Base-by-base conservation (phyloP, 148 eudicot genomes). In the Vaccinium vitisidaea region DNA sequence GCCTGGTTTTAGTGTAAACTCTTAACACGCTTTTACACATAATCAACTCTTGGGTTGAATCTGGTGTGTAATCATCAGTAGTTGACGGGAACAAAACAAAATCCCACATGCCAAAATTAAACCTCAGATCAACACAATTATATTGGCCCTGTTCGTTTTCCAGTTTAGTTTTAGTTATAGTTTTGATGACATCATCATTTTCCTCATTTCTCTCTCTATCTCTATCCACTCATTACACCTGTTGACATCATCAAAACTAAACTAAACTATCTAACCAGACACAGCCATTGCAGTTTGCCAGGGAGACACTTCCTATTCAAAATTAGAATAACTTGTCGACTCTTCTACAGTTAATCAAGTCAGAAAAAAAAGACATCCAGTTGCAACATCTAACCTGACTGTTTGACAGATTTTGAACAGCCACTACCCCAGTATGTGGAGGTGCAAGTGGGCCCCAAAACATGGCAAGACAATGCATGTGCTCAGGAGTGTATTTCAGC, bases 391-490 rank as follows among this genome's bases (percentile, higher is more conserved):
- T 27, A 65, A 97, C 99, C 98, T 95, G 96, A 82, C 85, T 93
- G 87, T 89, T 95, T 50, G 96, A 87, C 71, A 95, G 89, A 82
- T 86, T 95, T 86, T 97, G 98, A 49, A 97, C 88, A 86, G 98
- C 98, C 84, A 97, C 93, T 50, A 97, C 88, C 77, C 99, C 98
- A 23, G 98, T 90, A 63, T 88, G 90, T 36, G 99, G 98, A 61
- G 98, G 98, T 82, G 98, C 98, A 90, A 95, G 98, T 85, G 99
- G 98, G 27, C 99, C 99, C 94, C 95, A 97, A 87, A 97, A 97
- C 98, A 95, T 93, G 76, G 99, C 98, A 89, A 97, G 95, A 86
- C 98, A 97, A 83, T 95, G 96, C 98, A 94, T 95, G 86, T 97
- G 99, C 77, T 97, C 99, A 84, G 99, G 99, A 69, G 99, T 97